Percentiles rank a stretch among this genome's conserved stretches.
Evolutionary conservation across 139 green algal genomes (phyloP).

Genomic region (Volvox reticuliferus): DNA sequence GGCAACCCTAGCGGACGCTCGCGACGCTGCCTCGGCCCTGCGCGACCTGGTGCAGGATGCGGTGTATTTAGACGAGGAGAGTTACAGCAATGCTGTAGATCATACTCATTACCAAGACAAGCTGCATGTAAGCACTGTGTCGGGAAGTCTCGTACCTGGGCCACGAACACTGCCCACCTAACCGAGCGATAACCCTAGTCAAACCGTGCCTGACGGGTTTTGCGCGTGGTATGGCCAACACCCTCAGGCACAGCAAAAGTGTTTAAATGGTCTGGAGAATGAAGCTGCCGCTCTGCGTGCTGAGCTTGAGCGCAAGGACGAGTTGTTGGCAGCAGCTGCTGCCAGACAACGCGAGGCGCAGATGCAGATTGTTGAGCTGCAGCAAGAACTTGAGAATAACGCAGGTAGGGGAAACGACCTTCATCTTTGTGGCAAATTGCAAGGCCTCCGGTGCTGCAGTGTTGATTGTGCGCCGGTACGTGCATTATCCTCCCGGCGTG

Average conservation of each 20-base stretch:
- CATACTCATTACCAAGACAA: constrained; percentile 67
- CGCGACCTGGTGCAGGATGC: constrained; percentile 72
- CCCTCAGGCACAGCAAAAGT: constrained; percentile 56
- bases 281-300: constrained; percentile 61
- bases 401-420: constrained; percentile 53
- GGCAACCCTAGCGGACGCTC: constrained; percentile 3
- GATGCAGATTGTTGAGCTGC: constrained; percentile 60
- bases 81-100: constrained; percentile 64
- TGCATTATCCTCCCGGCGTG: no score
- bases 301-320: constrained; percentile 58
- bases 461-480: no score
- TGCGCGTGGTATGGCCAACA: not conserved
- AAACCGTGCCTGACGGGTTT: no score
- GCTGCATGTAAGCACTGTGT: constrained; percentile 56
- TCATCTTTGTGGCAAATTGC: no score
- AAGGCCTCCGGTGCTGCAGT: no score
- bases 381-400: constrained; percentile 80
- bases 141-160: no score
- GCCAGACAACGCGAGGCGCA: constrained; percentile 22
- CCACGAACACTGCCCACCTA: not conserved
- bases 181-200: not conserved
- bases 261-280: constrained; percentile 57
- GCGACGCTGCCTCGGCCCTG: constrained; percentile 44
- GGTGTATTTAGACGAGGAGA: constrained; percentile 83
- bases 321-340: constrained; percentile 29